Conservation (phyloP, 2,329 filamentous ascomycete species). For the Gaeumannomyces sp. region DNA sequence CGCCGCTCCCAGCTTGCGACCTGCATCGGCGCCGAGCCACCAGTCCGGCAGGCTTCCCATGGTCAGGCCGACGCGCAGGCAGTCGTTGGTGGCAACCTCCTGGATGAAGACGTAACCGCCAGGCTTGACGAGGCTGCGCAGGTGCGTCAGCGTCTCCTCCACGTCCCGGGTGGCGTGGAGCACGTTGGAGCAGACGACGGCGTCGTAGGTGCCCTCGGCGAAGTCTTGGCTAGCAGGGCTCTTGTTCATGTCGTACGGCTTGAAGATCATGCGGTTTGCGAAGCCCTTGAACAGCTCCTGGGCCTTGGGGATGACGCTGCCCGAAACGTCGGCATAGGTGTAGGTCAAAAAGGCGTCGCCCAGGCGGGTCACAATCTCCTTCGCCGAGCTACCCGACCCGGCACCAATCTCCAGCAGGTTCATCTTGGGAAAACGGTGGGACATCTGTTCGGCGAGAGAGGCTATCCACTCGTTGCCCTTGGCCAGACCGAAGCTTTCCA, state of each 20-base stretch:
- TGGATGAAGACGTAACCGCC: conserved; percentile 27
- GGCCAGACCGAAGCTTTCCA: conserved; percentile 25
- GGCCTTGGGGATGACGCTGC: conserved; percentile 30
- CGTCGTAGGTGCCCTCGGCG: conserved; percentile 22
- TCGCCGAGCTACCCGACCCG: conserved; percentile 24
- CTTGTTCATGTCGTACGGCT: conserved; percentile 24
- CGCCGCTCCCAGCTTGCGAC: conserved; percentile 5
- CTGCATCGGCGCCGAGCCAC: conserved; percentile 12
- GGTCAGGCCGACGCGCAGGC: background rate
- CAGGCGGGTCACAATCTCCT: background rate
- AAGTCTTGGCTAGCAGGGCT: conserved; percentile 26
- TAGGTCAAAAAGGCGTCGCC: conserved; percentile 14
- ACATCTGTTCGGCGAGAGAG: background rate
- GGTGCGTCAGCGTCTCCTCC: conserved; percentile 19
- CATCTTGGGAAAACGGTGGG: conserved; percentile 12
- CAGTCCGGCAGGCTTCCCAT: conserved; percentile 9
- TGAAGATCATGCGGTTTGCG: conserved; percentile 22
- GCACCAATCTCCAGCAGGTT: conserved; percentile 30
- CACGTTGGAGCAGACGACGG: conserved; percentile 26
- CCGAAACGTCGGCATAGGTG: conserved; percentile 31
- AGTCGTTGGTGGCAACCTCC: conserved; percentile 12
- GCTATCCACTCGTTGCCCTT: conserved; percentile 21
- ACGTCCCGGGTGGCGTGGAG: conserved; percentile 22
- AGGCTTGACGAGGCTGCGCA: conserved; percentile 26
- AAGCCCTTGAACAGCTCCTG: conserved; percentile 23